Percentiles rank a stretch among this genome's conserved stretches.
Conservation (phyloP, 805 yeast species). For the Candida pini region DNA sequence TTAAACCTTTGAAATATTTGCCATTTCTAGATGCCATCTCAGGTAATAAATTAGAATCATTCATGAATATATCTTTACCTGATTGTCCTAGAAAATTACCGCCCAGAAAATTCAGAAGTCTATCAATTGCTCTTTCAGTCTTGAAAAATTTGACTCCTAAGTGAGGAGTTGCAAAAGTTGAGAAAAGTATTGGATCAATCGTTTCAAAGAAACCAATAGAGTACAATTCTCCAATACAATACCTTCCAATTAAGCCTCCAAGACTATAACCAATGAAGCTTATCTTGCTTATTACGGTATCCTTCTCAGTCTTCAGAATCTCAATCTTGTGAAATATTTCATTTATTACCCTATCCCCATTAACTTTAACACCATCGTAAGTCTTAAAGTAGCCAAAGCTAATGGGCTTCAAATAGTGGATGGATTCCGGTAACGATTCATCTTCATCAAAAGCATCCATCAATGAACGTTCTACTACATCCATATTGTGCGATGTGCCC, state of each 20-base stretch:
- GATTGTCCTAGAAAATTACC: slow-evolving; percentile 54
- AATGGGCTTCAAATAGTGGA: slow-evolving; percentile 44
- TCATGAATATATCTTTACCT: slow-evolving; percentile 69
- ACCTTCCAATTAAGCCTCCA: slow-evolving; percentile 82
- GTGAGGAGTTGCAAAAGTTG: slow-evolving; percentile 79
- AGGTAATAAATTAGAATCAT: slow-evolving; percentile 41
- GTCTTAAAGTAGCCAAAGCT: slow-evolving; percentile 69
- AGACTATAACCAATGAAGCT: slow-evolving; percentile 84
- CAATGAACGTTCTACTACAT: slow-evolving; percentile 39
- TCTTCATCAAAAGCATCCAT: slow-evolving; percentile 28
- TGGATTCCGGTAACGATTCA: slow-evolving; percentile 29
- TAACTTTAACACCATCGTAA: slow-evolving; percentile 75
- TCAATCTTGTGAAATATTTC: slow-evolving; percentile 51
- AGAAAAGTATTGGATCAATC: slow-evolving; percentile 56
- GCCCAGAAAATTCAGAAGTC: slow-evolving; percentile 46
- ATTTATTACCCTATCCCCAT: slow-evolving; percentile 62
- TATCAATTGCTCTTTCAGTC: slow-evolving; percentile 21
- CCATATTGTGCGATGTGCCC: slow-evolving; percentile 61
- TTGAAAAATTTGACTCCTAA: slow-evolving; percentile 52
- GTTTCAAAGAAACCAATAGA: slow-evolving; percentile 44
- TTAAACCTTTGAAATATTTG: slow-evolving; percentile 49
- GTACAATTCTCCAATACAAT: slow-evolving; percentile 54
- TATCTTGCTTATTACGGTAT: slow-evolving; percentile 40
- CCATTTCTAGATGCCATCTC: slow-evolving; percentile 48
- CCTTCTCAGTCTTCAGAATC: slow-evolving; percentile 26